Conservation (phyloP, 2,329 filamentous ascomycete species). For the Teratosphaeria zuluensis region DNA sequence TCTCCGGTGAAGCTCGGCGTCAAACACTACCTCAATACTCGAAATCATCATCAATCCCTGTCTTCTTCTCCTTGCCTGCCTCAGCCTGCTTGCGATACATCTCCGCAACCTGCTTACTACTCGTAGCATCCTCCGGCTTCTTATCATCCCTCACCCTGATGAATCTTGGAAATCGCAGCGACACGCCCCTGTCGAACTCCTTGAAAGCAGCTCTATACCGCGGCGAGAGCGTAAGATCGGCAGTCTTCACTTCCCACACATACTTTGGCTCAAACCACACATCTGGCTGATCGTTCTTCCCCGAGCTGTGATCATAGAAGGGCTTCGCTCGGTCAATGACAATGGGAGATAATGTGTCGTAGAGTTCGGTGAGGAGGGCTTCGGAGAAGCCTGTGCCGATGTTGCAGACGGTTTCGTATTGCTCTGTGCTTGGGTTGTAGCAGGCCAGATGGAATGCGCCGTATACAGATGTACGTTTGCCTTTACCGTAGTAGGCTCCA, state of each 20-base stretch:
- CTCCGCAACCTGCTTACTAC: slow-evolving; percentile 75
- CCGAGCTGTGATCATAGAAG: slow-evolving; percentile 79
- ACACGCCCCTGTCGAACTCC: slow-evolving; percentile 78
- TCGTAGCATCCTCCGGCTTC: slow-evolving; percentile 84
- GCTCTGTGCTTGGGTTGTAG: slow-evolving; percentile 71
- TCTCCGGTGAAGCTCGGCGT: background rate
- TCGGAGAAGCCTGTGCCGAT: slow-evolving; percentile 97
- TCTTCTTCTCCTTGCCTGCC: slow-evolving; percentile 75
- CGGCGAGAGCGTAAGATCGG: slow-evolving; percentile 85
- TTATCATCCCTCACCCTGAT: slow-evolving; percentile 91
- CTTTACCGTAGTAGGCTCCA: slow-evolving; percentile 86
- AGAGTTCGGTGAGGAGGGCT: slow-evolving; percentile 78
- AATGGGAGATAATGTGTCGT: slow-evolving; percentile 63
- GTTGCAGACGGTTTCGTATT: slow-evolving; percentile 94
- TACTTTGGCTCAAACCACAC: slow-evolving; percentile 94
- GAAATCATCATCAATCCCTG: slow-evolving; percentile 89
- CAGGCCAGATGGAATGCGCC: slow-evolving; percentile 93
- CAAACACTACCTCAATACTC: slow-evolving; percentile 60
- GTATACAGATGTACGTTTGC: slow-evolving; percentile 91
- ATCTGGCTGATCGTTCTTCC: slow-evolving; percentile 87
- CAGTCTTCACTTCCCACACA: slow-evolving; percentile 97
- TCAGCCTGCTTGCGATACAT: slow-evolving; percentile 96
- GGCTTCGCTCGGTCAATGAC: slow-evolving; percentile 87
- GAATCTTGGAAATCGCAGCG: slow-evolving; percentile 82
- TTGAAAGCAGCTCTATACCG: slow-evolving; percentile 84